phyloP scores from a whole-genome alignment of 768 basidiomycete genomes.

The Pluteus cervinus region DNA sequence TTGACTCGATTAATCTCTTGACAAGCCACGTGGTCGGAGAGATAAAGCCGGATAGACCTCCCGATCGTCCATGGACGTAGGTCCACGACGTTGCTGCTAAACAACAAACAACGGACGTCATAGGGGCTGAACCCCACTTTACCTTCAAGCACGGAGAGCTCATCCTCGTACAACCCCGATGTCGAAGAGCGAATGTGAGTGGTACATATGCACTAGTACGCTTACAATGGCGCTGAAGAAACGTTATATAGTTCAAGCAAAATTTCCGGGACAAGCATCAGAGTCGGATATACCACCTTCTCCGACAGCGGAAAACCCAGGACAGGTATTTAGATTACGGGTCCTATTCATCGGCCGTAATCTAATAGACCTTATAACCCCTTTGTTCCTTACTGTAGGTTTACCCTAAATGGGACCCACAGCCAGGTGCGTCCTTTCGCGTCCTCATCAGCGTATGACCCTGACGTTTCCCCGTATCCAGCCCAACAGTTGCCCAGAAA shows the following conservation, averaged over 20 bases:
- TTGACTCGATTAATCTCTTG: no score
- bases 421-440: constrained; percentile 19
- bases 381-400: constrained; percentile 24
- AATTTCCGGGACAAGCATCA: constrained; percentile 29
- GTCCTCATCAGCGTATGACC: not conserved
- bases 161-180: not conserved
- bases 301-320: constrained; percentile 41
- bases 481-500: no score
- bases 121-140: no score
- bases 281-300: constrained; percentile 40
- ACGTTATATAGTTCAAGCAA: constrained; percentile 25
- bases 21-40: no score
- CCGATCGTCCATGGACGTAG: no score
- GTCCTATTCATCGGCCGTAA: not conserved
- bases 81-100: no score
- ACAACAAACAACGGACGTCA: no score
- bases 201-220: constrained; percentile 18
- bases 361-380: not conserved
- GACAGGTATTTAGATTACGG: constrained; percentile 23
- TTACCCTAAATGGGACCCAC: constrained; percentile 39
- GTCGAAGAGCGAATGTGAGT: constrained; percentile 13
- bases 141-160: no score
- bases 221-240: not conserved
- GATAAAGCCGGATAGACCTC: no score
- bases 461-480: no score